These are phyloP conservation scores for Exophiala alcalophila DNA, from an alignment of 2,329 filamentous ascomycete genomes.

Conservation along the genomic window DNA sequence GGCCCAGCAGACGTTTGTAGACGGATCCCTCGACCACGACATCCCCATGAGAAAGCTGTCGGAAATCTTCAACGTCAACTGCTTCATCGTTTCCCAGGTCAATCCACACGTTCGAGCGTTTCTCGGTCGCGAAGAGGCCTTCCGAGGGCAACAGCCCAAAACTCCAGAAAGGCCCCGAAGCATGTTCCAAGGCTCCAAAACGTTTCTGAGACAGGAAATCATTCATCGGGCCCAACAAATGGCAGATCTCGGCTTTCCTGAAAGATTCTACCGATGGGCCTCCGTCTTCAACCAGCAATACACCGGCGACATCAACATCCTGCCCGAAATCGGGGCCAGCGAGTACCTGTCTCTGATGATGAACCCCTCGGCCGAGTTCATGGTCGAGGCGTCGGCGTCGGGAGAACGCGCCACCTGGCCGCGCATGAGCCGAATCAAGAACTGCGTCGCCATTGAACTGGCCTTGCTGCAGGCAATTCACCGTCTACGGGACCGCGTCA, in stretches of 20 bases:
- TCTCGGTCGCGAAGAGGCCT: constrained; percentile 68
- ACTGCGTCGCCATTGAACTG: constrained; percentile 84
- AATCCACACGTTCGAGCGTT: constrained; percentile 93
- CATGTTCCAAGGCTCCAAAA: constrained; percentile 60
- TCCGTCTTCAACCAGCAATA: constrained; percentile 88
- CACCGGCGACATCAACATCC: constrained; percentile 90
- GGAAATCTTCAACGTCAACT: constrained; percentile 97
- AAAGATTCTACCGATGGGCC: constrained; percentile 70
- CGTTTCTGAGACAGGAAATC: constrained; percentile 73
- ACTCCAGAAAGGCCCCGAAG: neutral
- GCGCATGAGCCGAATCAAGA: constrained; percentile 77
- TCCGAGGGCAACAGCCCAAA: constrained; percentile 34
- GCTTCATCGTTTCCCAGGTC: constrained; percentile 95
- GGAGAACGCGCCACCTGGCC: constrained; percentile 92
- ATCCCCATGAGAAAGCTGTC: constrained; percentile 84
- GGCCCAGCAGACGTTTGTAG: constrained; percentile 76
- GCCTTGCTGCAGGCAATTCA: constrained; percentile 56
- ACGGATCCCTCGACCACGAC: constrained; percentile 92
- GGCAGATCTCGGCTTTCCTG: constrained; percentile 77
- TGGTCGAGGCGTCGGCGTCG: constrained; percentile 70
- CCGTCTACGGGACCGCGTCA: constrained; percentile 20
- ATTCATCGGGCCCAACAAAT: constrained; percentile 77
- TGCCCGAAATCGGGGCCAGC: constrained; percentile 71
- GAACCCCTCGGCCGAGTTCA: constrained; percentile 84
- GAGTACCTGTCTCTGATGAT: constrained; percentile 74